Conservation (phyloP, 495 filamentous ascomycete genomes). For the Trypethelium eluteriae region DNA sequence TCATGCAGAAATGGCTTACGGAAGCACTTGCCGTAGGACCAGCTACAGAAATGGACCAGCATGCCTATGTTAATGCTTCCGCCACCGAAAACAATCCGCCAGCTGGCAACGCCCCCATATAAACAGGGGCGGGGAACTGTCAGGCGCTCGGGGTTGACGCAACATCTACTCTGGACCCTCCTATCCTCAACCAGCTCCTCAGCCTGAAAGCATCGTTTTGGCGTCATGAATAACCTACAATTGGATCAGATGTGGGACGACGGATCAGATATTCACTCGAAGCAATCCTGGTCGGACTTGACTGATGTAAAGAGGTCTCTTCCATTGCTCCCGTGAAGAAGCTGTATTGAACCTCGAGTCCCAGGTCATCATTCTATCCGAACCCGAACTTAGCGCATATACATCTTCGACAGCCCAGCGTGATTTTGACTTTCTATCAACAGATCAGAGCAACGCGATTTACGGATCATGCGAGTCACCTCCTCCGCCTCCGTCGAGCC, state of each 20-base stretch:
- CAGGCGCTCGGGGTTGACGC: background rate
- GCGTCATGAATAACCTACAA: background rate
- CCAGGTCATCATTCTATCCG: constrained; percentile 1
- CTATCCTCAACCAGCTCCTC: background rate
- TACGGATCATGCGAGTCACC: background rate
- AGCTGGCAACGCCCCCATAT: background rate
- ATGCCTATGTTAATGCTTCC: background rate
- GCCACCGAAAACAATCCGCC: background rate
- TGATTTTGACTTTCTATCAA: background rate
- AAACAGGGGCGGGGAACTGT: background rate
- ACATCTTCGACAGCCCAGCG: background rate
- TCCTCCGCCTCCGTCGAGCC: background rate
- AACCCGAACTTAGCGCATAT: background rate
- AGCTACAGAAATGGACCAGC: background rate
- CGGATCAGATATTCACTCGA: background rate
- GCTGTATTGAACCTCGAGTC: background rate
- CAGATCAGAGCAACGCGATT: background rate
- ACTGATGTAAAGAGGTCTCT: background rate
- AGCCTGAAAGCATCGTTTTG: background rate
- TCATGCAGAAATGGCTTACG: background rate
- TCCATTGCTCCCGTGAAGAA: background rate
- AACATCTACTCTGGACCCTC: background rate
- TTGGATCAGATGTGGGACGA: background rate
- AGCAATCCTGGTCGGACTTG: constrained; percentile 3
- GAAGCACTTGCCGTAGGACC: background rate